Conservation (phyloP, 2,329 filamentous ascomycete genomes). For the Cercospora citrullina region DNA sequence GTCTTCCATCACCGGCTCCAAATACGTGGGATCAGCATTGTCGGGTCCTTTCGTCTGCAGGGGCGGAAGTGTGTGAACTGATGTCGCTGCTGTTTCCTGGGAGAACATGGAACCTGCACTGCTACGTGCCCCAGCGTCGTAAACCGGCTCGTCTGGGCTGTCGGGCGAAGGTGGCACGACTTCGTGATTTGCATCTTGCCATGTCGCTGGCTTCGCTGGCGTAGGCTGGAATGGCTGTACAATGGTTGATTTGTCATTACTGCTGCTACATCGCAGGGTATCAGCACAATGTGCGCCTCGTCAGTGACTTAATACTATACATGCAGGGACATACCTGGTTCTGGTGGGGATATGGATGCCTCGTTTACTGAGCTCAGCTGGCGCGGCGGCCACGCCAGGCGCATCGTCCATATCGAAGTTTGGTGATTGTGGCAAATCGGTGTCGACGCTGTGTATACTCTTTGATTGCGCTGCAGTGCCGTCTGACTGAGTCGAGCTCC, state of each 20-base stretch:
- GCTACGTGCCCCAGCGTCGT: conserved; percentile 35
- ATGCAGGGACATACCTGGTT: conserved; percentile 27
- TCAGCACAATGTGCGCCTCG: neutral
- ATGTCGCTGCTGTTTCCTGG: conserved; percentile 41
- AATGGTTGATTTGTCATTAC: conserved; percentile 11
- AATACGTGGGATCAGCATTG: conserved; percentile 42
- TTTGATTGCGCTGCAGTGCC: conserved; percentile 15
- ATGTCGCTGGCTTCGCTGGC: conserved; percentile 5
- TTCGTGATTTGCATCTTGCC: conserved; percentile 1
- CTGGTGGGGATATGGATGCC: conserved; percentile 30
- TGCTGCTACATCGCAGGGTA: neutral
- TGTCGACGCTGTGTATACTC: conserved; percentile 18
- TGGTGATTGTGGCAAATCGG: conserved; percentile 24
- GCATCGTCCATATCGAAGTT: conserved; percentile 32
- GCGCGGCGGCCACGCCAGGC: conserved; percentile 17
- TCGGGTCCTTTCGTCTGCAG: conserved; percentile 49
- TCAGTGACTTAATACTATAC: neutral
- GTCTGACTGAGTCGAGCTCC: conserved; percentile 20
- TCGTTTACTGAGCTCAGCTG: conserved; percentile 21
- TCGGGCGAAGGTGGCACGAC: conserved; percentile 22
- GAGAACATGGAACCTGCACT: conserved; percentile 40
- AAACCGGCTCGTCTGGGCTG: conserved; percentile 20
- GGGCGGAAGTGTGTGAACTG: conserved; percentile 41
- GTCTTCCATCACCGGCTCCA: conserved; percentile 53
- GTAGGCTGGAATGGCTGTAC: conserved; percentile 12